Evolutionary conservation across 140 eudicot genomes (phyloP).

Genomic region (Oenanthe javanica): DNA sequence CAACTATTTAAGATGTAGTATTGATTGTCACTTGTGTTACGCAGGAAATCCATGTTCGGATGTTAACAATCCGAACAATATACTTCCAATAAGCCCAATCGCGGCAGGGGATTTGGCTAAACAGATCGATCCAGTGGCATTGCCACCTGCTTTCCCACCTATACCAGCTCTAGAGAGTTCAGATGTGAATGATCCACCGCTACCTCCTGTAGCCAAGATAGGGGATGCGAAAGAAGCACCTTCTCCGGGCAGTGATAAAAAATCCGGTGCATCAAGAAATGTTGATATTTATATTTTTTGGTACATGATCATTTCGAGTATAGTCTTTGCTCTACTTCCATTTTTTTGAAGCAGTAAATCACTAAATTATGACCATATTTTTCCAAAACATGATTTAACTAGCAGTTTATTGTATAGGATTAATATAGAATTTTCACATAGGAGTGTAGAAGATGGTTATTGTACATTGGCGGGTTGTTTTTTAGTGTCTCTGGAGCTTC

Average conservation of each 20-base stretch:
- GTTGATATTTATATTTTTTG: neutral
- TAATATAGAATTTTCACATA: neutral
- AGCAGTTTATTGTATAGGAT: neutral
- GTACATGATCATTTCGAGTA: neutral
- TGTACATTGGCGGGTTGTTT: neutral
- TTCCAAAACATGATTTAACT: neutral
- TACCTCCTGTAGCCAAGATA: constrained; percentile 25
- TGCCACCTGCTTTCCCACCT: constrained; percentile 17
- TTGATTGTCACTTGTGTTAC: neutral
- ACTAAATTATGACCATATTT: neutral
- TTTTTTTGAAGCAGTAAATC: neutral
- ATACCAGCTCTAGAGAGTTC: constrained; percentile 17
- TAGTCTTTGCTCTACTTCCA: neutral
- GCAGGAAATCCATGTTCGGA: constrained; percentile 12
- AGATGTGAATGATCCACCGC: constrained; percentile 39
- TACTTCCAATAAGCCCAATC: neutral
- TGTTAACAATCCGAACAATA: neutral
- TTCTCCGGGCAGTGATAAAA: neutral
- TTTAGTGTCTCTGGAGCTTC: neutral
- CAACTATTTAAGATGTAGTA: neutral
- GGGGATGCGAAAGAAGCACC: neutral
- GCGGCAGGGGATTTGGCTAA: constrained; percentile 1
- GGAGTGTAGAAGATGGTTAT: neutral
- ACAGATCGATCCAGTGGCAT: neutral
- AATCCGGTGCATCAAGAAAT: neutral